These are phyloP conservation scores for Geranomyces michiganensis DNA, from an alignment of 192 early-diverging fungal species.

Conservation along the genomic window DNA sequence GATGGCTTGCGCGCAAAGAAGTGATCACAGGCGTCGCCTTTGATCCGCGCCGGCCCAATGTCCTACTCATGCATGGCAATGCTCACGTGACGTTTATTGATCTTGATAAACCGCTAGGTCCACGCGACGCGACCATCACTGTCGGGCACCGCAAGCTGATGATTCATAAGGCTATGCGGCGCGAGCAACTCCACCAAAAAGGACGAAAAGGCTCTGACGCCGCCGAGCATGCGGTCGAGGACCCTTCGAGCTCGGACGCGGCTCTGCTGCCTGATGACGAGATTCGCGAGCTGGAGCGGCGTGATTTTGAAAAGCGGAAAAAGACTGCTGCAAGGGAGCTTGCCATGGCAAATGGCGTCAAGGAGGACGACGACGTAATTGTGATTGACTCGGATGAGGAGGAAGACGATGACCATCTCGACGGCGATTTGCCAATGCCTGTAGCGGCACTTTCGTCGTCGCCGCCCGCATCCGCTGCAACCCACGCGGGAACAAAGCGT, in stretches of 20 bases:
- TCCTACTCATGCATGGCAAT: slow-evolving; percentile 70
- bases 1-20: slow-evolving; percentile 67
- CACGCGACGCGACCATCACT: slow-evolving; percentile 52
- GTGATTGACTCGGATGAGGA: slow-evolving; percentile 16
- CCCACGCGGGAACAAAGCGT: slow-evolving; percentile 29
- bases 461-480: slow-evolving; percentile 1
- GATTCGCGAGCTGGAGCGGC: slow-evolving; percentile 17
- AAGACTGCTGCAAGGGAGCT: slow-evolving; percentile 15
- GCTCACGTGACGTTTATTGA: slow-evolving; percentile 77
- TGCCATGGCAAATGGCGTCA: slow-evolving; percentile 41
- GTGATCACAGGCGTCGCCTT: slow-evolving; percentile 74
- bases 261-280: slow-evolving; percentile 12
- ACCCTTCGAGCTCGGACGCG: background rate
- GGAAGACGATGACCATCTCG: slow-evolving; percentile 22
- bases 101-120: slow-evolving; percentile 61
- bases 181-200: background rate
- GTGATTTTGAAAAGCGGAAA: slow-evolving; percentile 4
- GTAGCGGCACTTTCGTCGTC: slow-evolving; percentile 4
- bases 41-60: slow-evolving; percentile 64
- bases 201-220: background rate
- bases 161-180: background rate
- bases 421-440: slow-evolving; percentile 10
- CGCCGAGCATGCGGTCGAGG: background rate
- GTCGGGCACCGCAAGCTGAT: slow-evolving; percentile 10
- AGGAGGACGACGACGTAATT: slow-evolving; percentile 39